Conservation (phyloP, 2,329 filamentous ascomycete genomes). For the Septoria petroselini region DNA sequence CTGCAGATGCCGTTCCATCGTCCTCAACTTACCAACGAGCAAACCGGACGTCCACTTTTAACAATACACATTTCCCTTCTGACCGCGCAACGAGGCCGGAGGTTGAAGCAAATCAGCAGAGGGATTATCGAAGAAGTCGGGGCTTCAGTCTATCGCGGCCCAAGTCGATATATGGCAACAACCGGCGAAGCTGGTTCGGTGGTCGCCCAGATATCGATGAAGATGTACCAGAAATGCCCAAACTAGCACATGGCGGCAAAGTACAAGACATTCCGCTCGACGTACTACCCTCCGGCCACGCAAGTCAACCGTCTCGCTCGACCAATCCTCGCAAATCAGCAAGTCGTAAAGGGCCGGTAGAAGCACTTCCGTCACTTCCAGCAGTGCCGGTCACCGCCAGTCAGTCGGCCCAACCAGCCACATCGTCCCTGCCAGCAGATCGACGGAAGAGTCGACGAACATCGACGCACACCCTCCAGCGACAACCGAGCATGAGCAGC, state of each 20-base stretch:
- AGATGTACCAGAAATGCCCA: slow-evolving; percentile 26
- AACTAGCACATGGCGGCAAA: slow-evolving; percentile 13
- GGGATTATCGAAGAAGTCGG: slow-evolving; percentile 13
- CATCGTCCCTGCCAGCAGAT: slow-evolving; percentile 19
- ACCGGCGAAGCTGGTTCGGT: slow-evolving; percentile 32
- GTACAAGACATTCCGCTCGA: slow-evolving; percentile 4
- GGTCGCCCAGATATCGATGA: slow-evolving; percentile 23
- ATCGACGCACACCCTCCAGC: slow-evolving; percentile 16
- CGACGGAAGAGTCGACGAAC: slow-evolving; percentile 18
- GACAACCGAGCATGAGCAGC: slow-evolving; percentile 15
- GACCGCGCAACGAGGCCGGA: too few relatives aligned
- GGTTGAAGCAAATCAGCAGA: background rate
- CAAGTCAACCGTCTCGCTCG: background rate
- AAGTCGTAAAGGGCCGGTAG: slow-evolving; percentile 7
- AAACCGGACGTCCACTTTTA: slow-evolving; percentile 2
- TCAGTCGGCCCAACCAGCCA: slow-evolving; percentile 14
- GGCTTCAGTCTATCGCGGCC: slow-evolving; percentile 14
- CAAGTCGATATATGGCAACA: slow-evolving; percentile 16
- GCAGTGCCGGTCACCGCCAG: slow-evolving; percentile 18
- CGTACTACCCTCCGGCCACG: background rate
- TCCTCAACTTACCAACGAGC: slow-evolving; percentile 9
- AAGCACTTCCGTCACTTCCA: slow-evolving; percentile 20
- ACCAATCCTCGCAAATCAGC: background rate
- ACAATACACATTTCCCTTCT: background rate
- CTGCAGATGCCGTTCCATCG: background rate